A percentile compares a stretch with the other conserved stretches of the same genome.
Conservation (phyloP, 2,329 filamentous ascomycete species). For the Fusarium ambrosium region DNA sequence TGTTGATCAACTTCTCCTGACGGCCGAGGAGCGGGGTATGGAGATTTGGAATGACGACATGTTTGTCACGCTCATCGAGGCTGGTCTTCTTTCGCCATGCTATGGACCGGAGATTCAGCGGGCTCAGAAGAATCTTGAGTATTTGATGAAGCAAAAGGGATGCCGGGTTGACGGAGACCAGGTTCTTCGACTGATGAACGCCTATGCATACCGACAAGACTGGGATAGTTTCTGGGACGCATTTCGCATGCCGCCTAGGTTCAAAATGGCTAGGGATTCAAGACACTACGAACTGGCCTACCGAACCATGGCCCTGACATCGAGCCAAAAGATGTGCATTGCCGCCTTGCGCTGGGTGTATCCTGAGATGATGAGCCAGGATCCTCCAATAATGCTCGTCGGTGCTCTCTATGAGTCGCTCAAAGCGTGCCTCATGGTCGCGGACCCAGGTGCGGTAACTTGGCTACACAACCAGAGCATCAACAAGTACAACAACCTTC, state of each 20-base stretch:
- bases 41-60: constrained; percentile 60
- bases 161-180: constrained; percentile 56
- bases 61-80: constrained; percentile 62
- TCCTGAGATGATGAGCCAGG: constrained; percentile 71
- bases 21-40: constrained; percentile 61
- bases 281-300: constrained; percentile 70
- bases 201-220: constrained; percentile 61
- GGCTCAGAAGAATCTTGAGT: constrained; percentile 61
- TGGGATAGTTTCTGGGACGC: constrained; percentile 72
- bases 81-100: constrained; percentile 51
- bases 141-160: constrained; percentile 56
- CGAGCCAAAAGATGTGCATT: constrained; percentile 59
- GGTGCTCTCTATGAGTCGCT: constrained; percentile 62
- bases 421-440: constrained; percentile 67
- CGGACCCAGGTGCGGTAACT: constrained; percentile 63
- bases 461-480: constrained; percentile 41
- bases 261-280: constrained; percentile 62
- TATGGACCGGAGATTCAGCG: constrained; percentile 52
- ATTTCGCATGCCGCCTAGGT: constrained; percentile 69
- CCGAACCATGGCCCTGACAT: constrained; percentile 59
- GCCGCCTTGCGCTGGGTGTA: constrained; percentile 66
- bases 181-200: constrained; percentile 58
- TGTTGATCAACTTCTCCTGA: constrained; percentile 59
- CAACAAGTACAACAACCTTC: background rate
- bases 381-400: constrained; percentile 60